Conservation (phyloP, 352 stramenopile genomes). For the Globisporangium takayamanum region DNA sequence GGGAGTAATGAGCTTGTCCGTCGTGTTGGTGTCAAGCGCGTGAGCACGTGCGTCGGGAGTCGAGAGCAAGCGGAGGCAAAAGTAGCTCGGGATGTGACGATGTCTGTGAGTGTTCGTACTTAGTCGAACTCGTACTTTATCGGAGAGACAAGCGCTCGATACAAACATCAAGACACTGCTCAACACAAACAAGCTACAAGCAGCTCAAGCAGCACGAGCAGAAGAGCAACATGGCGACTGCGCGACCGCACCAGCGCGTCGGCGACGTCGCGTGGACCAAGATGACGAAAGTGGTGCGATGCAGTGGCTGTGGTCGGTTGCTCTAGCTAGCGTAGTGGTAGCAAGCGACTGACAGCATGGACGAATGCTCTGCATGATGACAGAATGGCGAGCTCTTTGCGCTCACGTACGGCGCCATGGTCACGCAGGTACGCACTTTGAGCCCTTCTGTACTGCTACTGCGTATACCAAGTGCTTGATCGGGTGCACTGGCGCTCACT, state of each 20-base stretch:
- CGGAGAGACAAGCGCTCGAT: too few relatives aligned
- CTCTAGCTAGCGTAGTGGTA: neutral
- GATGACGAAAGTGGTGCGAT: slow-evolving; percentile 88
- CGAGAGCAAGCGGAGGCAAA: too few relatives aligned
- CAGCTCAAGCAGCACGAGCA: neutral
- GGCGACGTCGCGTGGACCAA: slow-evolving; percentile 89
- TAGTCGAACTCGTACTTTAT: too few relatives aligned
- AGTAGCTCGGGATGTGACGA: too few relatives aligned
- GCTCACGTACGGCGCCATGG: slow-evolving; percentile 96
- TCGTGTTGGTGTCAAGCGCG: too few relatives aligned
- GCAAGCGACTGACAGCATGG: neutral
- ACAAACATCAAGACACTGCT: too few relatives aligned
- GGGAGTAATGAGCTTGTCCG: too few relatives aligned
- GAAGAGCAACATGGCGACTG: slow-evolving; percentile 36
- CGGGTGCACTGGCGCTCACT: neutral
- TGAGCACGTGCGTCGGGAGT: too few relatives aligned
- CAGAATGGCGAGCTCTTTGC: slow-evolving; percentile 97
- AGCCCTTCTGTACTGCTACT: neutral
- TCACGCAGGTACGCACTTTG: slow-evolving; percentile 77
- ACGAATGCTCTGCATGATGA: neutral
- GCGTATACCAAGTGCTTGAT: neutral
- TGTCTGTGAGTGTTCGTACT: too few relatives aligned
- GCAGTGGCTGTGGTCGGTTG: neutral
- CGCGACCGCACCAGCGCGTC: slow-evolving; percentile 50
- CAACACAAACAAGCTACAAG: too few relatives aligned